Percentiles rank a stretch among this genome's conserved stretches.
phyloP scores from a whole-genome alignment of 495 filamentous ascomycete species.

The Acidiella bohemica region DNA sequence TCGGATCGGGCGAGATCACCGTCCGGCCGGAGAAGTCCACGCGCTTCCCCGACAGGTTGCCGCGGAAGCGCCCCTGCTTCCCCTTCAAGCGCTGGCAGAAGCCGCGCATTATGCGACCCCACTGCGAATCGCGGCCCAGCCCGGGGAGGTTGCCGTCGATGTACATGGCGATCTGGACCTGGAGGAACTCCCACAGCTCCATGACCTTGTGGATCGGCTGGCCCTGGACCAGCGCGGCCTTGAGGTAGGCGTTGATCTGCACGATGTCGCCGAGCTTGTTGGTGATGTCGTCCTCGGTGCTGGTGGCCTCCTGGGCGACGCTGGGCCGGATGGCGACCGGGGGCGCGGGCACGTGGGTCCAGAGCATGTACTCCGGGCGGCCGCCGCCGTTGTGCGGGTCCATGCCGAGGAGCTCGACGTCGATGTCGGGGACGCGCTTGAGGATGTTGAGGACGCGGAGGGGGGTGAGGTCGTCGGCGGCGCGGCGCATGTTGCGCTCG shows the following conservation, averaged over 20 bases:
- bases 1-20: slow-evolving; percentile 94
- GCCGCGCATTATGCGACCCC: slow-evolving; percentile 71
- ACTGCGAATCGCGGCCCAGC: slow-evolving; percentile 52
- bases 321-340: slow-evolving; percentile 89
- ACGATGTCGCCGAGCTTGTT: slow-evolving; percentile 90
- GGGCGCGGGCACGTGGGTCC: slow-evolving; percentile 89
- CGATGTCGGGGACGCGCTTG: slow-evolving; percentile 65
- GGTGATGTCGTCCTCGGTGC: slow-evolving; percentile 92
- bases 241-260: slow-evolving; percentile 70
- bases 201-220: slow-evolving; percentile 77
- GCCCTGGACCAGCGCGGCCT: slow-evolving; percentile 64
- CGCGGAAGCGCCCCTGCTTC: slow-evolving; percentile 93
- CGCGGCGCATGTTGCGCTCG: slow-evolving; percentile 81
- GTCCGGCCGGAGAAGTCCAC: slow-evolving; percentile 96
- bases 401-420: slow-evolving; percentile 84
- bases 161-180: slow-evolving; percentile 88
- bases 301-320: slow-evolving; percentile 77
- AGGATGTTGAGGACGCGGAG: slow-evolving; percentile 80
- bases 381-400: slow-evolving; percentile 65
- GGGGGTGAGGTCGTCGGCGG: slow-evolving; percentile 87
- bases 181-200: slow-evolving; percentile 97
- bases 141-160: slow-evolving; percentile 96
- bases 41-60: slow-evolving; percentile 93
- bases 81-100: slow-evolving; percentile 93
- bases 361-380: slow-evolving; percentile 91